phyloP scores from a whole-genome alignment of 148 eudicot species.

The Fagopyrum homotropicum region DNA sequence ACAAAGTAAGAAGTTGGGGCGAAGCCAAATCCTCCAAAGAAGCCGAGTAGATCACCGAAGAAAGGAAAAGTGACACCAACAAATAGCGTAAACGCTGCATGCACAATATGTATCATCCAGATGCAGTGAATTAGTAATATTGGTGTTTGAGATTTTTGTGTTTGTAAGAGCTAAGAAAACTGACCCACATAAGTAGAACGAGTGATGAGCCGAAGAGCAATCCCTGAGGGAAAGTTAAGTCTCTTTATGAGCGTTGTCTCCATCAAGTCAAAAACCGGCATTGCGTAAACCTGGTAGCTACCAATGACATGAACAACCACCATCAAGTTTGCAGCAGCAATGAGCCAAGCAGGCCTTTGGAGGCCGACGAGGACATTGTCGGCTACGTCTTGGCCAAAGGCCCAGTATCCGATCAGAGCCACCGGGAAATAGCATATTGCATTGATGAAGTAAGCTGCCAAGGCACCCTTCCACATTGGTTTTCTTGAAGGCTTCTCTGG shows the following conservation, averaged over 20 bases:
- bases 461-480: constrained; percentile 85
- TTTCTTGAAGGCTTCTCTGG: constrained; percentile 67
- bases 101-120: neutral
- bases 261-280: constrained; percentile 74
- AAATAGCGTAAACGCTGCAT: constrained; percentile 66
- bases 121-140: neutral
- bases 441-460: constrained; percentile 65
- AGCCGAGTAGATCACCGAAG: constrained; percentile 93
- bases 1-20: constrained; percentile 88
- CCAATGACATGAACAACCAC: constrained; percentile 93
- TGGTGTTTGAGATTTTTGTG: neutral
- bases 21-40: constrained; percentile 97
- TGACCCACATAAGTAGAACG: constrained; percentile 84
- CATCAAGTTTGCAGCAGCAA: constrained; percentile 91
- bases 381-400: constrained; percentile 77
- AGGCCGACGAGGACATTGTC: constrained; percentile 78
- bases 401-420: constrained; percentile 81
- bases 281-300: constrained; percentile 95
- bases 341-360: constrained; percentile 74
- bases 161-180: neutral
- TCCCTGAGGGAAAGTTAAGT: constrained; percentile 42
- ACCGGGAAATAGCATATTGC: constrained; percentile 90
- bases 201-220: constrained; percentile 44
- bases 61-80: constrained; percentile 89
- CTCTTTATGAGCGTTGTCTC: constrained; percentile 42